phyloP scores from a whole-genome alignment of 2,329 filamentous ascomycete species.

The Fusarium siculi region DNA sequence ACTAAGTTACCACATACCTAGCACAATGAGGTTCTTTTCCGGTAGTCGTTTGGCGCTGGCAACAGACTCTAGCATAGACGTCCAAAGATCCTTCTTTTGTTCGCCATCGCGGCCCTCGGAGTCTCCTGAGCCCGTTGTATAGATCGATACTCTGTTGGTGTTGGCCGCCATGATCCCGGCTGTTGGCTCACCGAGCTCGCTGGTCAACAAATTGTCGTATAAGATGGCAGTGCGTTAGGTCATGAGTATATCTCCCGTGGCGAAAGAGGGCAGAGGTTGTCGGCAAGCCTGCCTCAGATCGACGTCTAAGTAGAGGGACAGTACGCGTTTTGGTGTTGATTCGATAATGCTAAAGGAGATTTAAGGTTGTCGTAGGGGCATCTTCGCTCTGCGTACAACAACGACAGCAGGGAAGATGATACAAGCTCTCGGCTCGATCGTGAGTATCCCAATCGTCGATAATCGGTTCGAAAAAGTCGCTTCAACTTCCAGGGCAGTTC shows the following conservation, averaged over 20 bases:
- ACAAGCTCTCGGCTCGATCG: conserved; percentile 7
- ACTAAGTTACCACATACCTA: conserved; percentile 66
- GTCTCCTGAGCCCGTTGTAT: conserved; percentile 66
- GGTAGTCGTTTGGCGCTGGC: conserved; percentile 90
- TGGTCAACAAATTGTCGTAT: conserved; percentile 8
- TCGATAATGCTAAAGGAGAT: conserved; percentile 38
- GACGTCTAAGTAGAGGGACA: conserved; percentile 25
- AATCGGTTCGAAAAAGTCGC: conserved; percentile 8
- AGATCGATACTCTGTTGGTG: conserved; percentile 67
- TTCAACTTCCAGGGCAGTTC: conserved; percentile 6
- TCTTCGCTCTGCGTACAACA: conserved; percentile 38
- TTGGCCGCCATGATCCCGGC: conserved; percentile 59
- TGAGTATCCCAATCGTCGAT: conserved; percentile 10
- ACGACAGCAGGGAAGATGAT: neutral
- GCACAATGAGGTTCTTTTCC: conserved; percentile 88
- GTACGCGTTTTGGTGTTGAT: conserved; percentile 33
- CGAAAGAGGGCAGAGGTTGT: neutral
- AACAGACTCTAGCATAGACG: conserved; percentile 88
- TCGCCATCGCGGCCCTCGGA: conserved; percentile 70
- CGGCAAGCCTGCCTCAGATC: neutral
- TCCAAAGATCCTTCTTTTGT: conserved; percentile 92
- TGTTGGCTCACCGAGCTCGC: conserved; percentile 30
- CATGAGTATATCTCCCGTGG: conserved; percentile 13
- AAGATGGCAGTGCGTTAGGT: conserved; percentile 20
- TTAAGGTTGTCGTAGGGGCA: conserved; percentile 43